phyloP scores from a whole-genome alignment of 805 yeast species.

The Saturnispora gosingensis region DNA sequence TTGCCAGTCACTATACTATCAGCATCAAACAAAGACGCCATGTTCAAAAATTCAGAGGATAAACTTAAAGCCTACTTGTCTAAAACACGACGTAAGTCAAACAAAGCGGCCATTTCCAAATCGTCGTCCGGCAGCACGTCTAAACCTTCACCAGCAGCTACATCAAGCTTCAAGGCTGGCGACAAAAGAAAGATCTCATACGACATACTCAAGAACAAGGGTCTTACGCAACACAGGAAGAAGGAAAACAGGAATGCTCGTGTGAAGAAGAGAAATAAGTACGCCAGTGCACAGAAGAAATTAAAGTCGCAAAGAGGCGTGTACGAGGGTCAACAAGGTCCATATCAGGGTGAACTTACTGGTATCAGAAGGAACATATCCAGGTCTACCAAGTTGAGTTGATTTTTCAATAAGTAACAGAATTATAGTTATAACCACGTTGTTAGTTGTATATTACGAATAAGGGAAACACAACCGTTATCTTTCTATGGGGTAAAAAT shows the following conservation, averaged over 20 bases:
- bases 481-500: background rate
- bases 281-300: slow-evolving; percentile 89
- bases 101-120: background rate
- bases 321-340: slow-evolving; percentile 63
- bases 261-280: slow-evolving; percentile 97
- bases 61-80: slow-evolving; percentile 2
- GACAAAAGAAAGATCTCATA: slow-evolving; percentile 94
- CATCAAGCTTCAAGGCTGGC: slow-evolving; percentile 41
- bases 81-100: background rate
- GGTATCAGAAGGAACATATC: slow-evolving; percentile 94
- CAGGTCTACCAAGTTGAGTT: slow-evolving; percentile 73
- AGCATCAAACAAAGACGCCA: background rate
- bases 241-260: slow-evolving; percentile 93
- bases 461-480: background rate
- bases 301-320: slow-evolving; percentile 85
- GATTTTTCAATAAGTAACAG: background rate
- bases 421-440: background rate
- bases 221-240: slow-evolving; percentile 85
- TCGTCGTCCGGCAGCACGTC: background rate
- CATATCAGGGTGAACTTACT: slow-evolving; percentile 89
- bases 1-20: background rate
- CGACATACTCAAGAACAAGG: slow-evolving; percentile 93
- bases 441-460: background rate
- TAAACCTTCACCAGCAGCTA: background rate
- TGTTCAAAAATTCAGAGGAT: slow-evolving; percentile 7